Evolutionary conservation across 2,329 filamentous ascomycete species (phyloP), one percentile per base, ranked within the genome.

Genomic region (Colletotrichum somersetense): DNA sequence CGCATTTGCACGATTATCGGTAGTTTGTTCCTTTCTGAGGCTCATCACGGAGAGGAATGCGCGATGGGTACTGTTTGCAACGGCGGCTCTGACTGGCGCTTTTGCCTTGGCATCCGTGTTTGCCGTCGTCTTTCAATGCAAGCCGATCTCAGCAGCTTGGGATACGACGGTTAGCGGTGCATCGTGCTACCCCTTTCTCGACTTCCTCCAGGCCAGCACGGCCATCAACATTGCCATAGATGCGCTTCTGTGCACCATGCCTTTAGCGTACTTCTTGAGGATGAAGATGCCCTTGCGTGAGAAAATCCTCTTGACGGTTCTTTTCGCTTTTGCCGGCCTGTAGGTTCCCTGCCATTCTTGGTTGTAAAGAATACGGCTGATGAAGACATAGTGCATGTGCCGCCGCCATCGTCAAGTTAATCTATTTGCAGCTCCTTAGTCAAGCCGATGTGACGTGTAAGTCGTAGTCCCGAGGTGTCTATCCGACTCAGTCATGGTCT

Each of bases 321-420:
- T 81, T 38, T 80, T 81, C 57, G 65, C 77, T 2, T 66, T 77
- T 8, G 78, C 77, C 1, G 75, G 78, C n/a, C 73, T 81, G 79
- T 80, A 62, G 70, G 77, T 77, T 4, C 33, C n/a, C 1, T 3
- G 16, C 46, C 26, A n/a, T 52, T 16, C 5, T n/a, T 46, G 11
- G 5, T 1, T 1, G 20, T 2, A 1, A 1, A 62, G 11, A 23
- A 2, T 3, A 40, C 0, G 14, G 12, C 68, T 70, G 35, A 73
- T 40, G 0, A 33, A 20, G 2, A 2, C 2, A 12, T 56, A 81
- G 79, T 11, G 78, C 78, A 1, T 80, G 77, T 42, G 72, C 65
- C 1, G 76, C 75, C 5, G 76, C 71, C 30, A 75, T 79, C 18
- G 62, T 78, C 23, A 77, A 78, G 5, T 70, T 80, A 1, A 64